Conservation (phyloP, 116 monocot species). For the Zostera marina region DNA sequence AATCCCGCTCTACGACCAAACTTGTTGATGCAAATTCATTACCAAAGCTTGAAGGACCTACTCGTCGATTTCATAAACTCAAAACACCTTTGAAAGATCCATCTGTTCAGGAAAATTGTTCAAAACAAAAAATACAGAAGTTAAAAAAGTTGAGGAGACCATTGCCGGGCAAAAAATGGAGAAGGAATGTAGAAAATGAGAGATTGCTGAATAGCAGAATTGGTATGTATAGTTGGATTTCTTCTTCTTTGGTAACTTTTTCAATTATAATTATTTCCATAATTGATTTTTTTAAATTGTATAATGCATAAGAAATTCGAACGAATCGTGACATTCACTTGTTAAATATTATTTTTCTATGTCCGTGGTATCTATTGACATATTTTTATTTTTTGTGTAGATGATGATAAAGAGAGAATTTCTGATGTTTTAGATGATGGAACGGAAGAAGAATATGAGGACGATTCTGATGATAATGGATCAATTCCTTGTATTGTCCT, state of each 20-base stretch:
- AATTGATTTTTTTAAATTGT: too few relatives aligned
- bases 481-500: constrained; percentile 21
- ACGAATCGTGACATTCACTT: not conserved
- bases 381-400: constrained; percentile 19
- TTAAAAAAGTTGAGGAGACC: constrained; percentile 41
- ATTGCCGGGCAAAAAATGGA: constrained; percentile 72
- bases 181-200: constrained; percentile 13
- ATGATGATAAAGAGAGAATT: constrained; percentile 17
- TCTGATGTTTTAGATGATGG: constrained; percentile 19
- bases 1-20: constrained; percentile 59
- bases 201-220: constrained; percentile 14
- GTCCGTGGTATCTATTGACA: not conserved
- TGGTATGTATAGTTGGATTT: constrained; percentile 13
- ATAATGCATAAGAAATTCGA: too few relatives aligned
- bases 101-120: constrained; percentile 17
- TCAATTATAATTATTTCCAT: not conserved
- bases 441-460: constrained; percentile 32
- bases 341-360: not conserved
- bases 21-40: constrained; percentile 49
- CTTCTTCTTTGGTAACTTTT: not conserved
- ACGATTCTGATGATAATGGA: constrained; percentile 14
- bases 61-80: constrained; percentile 67
- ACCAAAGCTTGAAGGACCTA: constrained; percentile 64
- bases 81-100: constrained; percentile 34
- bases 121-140: constrained; percentile 30